These are phyloP conservation scores for Hirschfeldia incana DNA, from an alignment of 345 rosid genomes.

Conservation along the genomic window DNA sequence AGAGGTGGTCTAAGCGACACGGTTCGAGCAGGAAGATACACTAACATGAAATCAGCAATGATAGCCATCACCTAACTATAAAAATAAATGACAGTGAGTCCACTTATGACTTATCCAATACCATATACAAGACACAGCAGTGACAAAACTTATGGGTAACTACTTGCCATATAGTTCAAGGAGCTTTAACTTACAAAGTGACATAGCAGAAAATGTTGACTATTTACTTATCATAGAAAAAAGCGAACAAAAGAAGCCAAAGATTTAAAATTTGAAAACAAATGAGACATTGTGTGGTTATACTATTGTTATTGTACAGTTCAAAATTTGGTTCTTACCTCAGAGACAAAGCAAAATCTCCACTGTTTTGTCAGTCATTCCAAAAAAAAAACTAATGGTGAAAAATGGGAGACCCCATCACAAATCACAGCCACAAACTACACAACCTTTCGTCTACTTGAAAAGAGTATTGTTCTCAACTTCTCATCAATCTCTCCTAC, in stretches of 20 bases:
- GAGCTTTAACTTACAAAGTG: not conserved
- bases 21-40: too few species aligned
- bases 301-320: not conserved
- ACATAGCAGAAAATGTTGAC: not conserved
- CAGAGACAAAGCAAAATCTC: constrained; percentile 14
- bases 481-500: constrained; percentile 20
- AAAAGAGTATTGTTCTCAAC: not conserved
- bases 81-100: not conserved
- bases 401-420: constrained; percentile 16
- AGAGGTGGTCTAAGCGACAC: constrained; percentile 68
- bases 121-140: not conserved
- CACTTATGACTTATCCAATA: not conserved
- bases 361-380: constrained; percentile 18
- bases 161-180: not conserved
- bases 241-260: too few species aligned
- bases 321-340: constrained; percentile 14
- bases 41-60: too few species aligned
- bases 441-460: constrained; percentile 18
- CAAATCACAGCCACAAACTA: constrained; percentile 20
- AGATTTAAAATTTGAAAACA: not conserved
- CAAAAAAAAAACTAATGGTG: constrained; percentile 16
- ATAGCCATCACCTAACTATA: constrained; percentile 56
- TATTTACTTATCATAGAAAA: not conserved
- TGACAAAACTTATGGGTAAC: not conserved
- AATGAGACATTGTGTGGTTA: not conserved